Percentiles rank a stretch among this genome's conserved stretches.
Conservation (phyloP, 163 green algal species). For the Scenedesmus sp. region DNA sequence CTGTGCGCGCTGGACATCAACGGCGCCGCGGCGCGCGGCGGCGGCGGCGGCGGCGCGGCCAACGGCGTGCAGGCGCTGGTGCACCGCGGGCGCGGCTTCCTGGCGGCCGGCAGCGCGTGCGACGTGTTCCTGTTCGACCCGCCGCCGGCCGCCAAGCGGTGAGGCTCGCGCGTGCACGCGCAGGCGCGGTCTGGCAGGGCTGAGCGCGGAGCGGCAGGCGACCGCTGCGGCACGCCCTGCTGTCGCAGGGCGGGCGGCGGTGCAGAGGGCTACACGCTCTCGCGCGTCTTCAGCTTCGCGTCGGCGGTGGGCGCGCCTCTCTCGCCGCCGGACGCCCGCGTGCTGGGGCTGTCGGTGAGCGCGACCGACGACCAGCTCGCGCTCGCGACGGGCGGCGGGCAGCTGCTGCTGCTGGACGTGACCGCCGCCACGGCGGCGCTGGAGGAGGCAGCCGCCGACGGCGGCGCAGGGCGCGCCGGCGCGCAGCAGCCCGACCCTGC, state of each 20-base stretch:
- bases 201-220: no score
- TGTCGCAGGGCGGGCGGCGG: no score
- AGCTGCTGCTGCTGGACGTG: constrained; percentile 33
- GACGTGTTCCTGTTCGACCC: constrained; percentile 40
- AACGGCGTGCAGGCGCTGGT: constrained; percentile 35
- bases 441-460: no score
- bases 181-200: no score
- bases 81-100: constrained; percentile 26
- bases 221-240: no score
- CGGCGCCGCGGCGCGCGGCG: not conserved
- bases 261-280: no score
- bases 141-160: not conserved
- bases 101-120: constrained; percentile 21
- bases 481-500: constrained; percentile 21
- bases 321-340: not conserved
- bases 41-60: not conserved
- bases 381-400: constrained; percentile 21
- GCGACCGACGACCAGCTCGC: constrained; percentile 35
- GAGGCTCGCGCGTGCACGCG: no score
- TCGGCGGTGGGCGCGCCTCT: no score
- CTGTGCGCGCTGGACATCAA: constrained; percentile 9
- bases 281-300: no score
- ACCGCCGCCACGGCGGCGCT: constrained; percentile 17
- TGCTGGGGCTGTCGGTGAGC: constrained; percentile 18
- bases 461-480: no score